Base-by-base conservation (phyloP, 768 basidiomycete species). In the Podaxis mareebaensis region DNA sequence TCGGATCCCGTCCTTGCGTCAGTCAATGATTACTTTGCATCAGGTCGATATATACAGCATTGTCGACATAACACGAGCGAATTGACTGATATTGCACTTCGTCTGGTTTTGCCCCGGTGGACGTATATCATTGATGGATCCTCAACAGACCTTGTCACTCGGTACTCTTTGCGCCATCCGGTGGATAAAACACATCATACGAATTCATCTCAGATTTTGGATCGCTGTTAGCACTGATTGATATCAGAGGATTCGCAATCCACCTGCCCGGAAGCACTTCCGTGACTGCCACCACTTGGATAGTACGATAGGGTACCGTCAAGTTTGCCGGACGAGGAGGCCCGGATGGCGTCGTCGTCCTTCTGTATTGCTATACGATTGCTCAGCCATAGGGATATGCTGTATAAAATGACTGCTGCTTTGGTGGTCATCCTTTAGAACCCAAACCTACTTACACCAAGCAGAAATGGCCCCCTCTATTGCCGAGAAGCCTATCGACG, bases 391-490 rank as follows among this genome's bases (percentile, higher is more conserved):
- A 22, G 20, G 11, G 24, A 28, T 26, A 10, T 10, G 13, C 24
- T 4, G 49, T 51, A 51, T 51, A 24, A 24, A 51, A 24, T 4
- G 22, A 24, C 24, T 10, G 10, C 20, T 3, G 22, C 13, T 28
- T 12, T 28, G 10, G 20, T 13, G 24, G 15, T 20, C 15, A 20
- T 51, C 12, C 26, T 22, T 22, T 20, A 22, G 49, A n/a, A 46
- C 15, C 49, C 24, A 4, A 51, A 15, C 49, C 49, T 51, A 28
- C 44, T 51, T 24, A 28, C 26, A 28, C 20, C 10, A 28, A 24
- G 22, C 49, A 26, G 22, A 13, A 64, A 75, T 75, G 75, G 72
- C 75, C 33, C 75, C 73, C 44, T 75, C 75, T 17, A 72, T 76
- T 53, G 60, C 73, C 51, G 68, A 74, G 53, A 64, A 71, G 58